These are phyloP conservation scores for Lachnellula arida DNA, from an alignment of 2,329 filamentous ascomycete species.

Conservation along the genomic window DNA sequence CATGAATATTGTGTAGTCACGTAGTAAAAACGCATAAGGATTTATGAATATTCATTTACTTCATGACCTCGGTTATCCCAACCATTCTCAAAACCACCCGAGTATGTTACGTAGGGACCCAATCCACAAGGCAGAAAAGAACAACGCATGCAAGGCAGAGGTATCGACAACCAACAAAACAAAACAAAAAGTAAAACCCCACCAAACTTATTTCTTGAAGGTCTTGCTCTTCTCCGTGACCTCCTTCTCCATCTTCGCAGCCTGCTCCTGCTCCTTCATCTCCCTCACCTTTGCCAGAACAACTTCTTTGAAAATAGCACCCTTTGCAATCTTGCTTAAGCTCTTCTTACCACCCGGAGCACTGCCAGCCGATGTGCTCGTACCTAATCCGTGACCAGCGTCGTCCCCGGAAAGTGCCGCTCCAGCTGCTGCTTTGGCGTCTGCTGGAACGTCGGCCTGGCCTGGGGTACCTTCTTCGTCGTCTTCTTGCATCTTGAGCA, in stretches of 20 bases:
- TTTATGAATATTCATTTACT: background rate
- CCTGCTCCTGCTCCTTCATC: constrained; percentile 78
- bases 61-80: background rate
- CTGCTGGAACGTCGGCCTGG: constrained; percentile 54
- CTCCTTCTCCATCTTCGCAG: constrained; percentile 57
- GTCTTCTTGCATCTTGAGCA: constrained; percentile 89
- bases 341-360: constrained; percentile 35
- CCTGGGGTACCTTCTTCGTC: constrained; percentile 72
- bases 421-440: constrained; percentile 52
- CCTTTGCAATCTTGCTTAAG: constrained; percentile 49
- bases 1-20: too few relatives aligned
- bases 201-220: background rate
- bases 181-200: background rate
- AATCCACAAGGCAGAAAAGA: background rate
- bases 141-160: background rate
- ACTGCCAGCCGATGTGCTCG: constrained; percentile 8
- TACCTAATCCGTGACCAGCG: constrained; percentile 8
- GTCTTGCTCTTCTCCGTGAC: constrained; percentile 26
- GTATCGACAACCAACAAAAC: constrained; percentile 11
- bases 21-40: background rate
- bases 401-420: constrained; percentile 27
- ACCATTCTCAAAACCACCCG: background rate
- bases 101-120: background rate
- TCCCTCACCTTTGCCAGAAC: constrained; percentile 91
- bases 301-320: constrained; percentile 87